Evolutionary conservation across 441 rosid genomes (phyloP).

Genomic region (Syzygium syzygioides): DNA sequence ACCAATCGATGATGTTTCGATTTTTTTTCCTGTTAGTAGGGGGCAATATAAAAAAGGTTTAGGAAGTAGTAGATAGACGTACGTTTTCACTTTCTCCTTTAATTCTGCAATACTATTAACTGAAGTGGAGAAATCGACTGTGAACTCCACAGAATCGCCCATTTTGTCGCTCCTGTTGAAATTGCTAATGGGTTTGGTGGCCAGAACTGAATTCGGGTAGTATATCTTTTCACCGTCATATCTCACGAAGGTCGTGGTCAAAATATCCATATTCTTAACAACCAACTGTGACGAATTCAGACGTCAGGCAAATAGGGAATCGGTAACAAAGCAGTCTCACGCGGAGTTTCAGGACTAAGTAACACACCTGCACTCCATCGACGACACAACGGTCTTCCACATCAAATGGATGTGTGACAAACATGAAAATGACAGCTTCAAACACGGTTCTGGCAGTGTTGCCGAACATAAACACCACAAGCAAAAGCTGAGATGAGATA

Average conservation of each 20-base stretch:
- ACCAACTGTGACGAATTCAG: conserved; percentile 19
- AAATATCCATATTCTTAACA: conserved; percentile 38
- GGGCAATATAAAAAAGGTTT: too few relatives aligned
- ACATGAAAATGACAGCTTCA: conserved; percentile 57
- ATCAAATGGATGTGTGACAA: conserved; percentile 54
- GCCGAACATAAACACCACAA: conserved; percentile 38
- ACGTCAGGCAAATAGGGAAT: not conserved
- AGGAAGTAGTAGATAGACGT: not conserved
- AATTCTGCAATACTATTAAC: conserved; percentile 11
- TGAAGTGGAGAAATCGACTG: conserved; percentile 24
- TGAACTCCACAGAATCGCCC: conserved; percentile 33
- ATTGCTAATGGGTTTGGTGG: conserved; percentile 33
- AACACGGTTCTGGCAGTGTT: conserved; percentile 45
- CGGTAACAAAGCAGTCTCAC: not conserved
- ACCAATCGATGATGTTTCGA: too few relatives aligned
- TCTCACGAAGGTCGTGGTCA: conserved; percentile 32
- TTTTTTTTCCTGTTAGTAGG: too few relatives aligned
- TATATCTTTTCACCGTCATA: conserved; percentile 34
- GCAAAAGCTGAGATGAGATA: conserved; percentile 41
- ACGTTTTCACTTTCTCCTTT: conserved; percentile 18
- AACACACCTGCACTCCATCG: conserved; percentile 43
- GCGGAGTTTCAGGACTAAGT: not conserved
- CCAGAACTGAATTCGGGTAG: conserved; percentile 34
- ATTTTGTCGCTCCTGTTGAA: conserved; percentile 32
- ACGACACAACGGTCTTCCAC: conserved; percentile 62